A percentile compares a stretch with the other conserved stretches of the same genome.
Conservation (phyloP, 495 filamentous ascomycete species). For the Lepraria neglecta region DNA sequence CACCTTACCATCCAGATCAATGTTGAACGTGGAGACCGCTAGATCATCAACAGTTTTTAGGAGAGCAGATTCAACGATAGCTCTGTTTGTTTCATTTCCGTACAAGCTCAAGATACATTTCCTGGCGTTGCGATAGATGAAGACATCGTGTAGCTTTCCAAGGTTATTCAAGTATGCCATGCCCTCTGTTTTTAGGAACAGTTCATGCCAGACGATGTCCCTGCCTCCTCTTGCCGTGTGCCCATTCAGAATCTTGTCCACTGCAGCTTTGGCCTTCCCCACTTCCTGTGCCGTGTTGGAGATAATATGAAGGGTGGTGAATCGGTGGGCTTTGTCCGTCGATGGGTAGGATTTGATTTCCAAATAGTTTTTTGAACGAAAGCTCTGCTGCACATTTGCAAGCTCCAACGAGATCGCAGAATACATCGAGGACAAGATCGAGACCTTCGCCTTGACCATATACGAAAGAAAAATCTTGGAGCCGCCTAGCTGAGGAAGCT, state of each 20-base stretch:
- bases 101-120: slow-evolving; percentile 14
- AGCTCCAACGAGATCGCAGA: slow-evolving; percentile 1
- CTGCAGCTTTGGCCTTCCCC: slow-evolving; percentile 19
- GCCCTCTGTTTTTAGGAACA: slow-evolving; percentile 18
- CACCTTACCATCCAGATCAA: slow-evolving; percentile 11
- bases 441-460: slow-evolving; percentile 16
- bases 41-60: slow-evolving; percentile 16
- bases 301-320: slow-evolving; percentile 17
- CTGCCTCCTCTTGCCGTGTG: slow-evolving; percentile 17
- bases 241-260: slow-evolving; percentile 23
- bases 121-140: slow-evolving; percentile 16
- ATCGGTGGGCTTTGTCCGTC: background rate
- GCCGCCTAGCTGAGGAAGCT: slow-evolving; percentile 18
- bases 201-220: slow-evolving; percentile 21
- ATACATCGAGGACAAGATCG: slow-evolving; percentile 13
- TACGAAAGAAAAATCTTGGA: slow-evolving; percentile 16
- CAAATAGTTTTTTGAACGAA: slow-evolving; percentile 1
- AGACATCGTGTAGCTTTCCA: slow-evolving; percentile 15
- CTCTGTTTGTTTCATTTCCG: slow-evolving; percentile 11
- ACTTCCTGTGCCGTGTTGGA: slow-evolving; percentile 13
- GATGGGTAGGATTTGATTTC: slow-evolving; percentile 19
- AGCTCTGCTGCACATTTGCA: background rate
- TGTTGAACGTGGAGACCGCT: slow-evolving; percentile 1
- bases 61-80: slow-evolving; percentile 14
- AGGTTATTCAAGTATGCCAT: slow-evolving; percentile 18